Conservation (phyloP, 202 grass and related monocot genomes). For the Cymbopogon flexuosus region DNA sequence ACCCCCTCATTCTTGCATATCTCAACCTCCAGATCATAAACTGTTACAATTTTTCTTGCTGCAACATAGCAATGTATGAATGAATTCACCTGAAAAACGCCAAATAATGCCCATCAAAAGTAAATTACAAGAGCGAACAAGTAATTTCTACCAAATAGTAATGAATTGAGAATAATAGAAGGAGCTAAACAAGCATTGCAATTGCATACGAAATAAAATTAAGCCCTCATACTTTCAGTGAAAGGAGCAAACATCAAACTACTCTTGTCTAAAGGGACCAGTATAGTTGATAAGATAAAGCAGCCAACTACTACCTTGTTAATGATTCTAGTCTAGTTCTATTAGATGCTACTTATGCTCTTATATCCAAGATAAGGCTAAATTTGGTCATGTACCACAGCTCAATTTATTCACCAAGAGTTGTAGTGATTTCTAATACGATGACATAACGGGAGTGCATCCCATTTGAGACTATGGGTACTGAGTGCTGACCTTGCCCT, state of each 20-base stretch:
- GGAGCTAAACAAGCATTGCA: neutral
- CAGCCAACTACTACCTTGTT: neutral
- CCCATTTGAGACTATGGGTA: neutral
- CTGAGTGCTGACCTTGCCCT: conserved; percentile 64
- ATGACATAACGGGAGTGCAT: neutral
- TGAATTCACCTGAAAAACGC: conserved; percentile 62
- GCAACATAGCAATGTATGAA: conserved; percentile 87
- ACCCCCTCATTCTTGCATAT: conserved; percentile 85
- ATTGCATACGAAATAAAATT: neutral
- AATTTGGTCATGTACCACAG: neutral
- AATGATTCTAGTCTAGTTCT: neutral
- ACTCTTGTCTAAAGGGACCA: neutral
- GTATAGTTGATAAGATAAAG: conserved; percentile 25
- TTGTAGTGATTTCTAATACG: neutral
- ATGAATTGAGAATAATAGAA: conserved; percentile 19
- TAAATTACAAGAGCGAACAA: conserved; percentile 24
- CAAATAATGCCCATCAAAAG: conserved; percentile 13
- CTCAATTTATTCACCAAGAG: neutral
- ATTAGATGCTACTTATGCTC: neutral
- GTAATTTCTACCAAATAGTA: conserved; percentile 8
- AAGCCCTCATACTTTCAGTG: neutral
- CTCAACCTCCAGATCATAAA: conserved; percentile 77
- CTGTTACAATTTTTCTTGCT: conserved; percentile 61
- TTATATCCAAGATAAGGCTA: neutral
- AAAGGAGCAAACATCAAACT: conserved; percentile 16